These are phyloP conservation scores for Phytopythium kandeliae DNA, from an alignment of 352 stramenopile genomes.

Conservation along the genomic window DNA sequence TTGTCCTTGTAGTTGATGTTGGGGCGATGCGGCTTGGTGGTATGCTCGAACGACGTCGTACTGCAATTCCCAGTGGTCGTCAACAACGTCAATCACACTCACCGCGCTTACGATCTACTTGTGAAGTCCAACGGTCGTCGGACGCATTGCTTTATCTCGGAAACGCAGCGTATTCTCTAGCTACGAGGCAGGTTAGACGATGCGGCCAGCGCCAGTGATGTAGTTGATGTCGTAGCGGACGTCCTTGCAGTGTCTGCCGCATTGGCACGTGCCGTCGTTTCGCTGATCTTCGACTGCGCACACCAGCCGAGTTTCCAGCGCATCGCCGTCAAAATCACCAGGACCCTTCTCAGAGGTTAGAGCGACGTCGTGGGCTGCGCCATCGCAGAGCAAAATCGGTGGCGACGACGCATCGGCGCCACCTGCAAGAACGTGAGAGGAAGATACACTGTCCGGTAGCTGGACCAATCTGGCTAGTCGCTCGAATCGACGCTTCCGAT, in stretches of 20 bases:
- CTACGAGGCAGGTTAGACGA: background rate
- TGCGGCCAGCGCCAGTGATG: background rate
- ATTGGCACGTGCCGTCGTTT: background rate
- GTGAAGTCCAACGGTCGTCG: too few species aligned
- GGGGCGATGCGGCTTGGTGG: too few species aligned
- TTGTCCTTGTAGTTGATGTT: background rate
- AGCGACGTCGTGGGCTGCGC: background rate
- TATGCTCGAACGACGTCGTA: too few species aligned
- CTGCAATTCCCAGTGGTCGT: too few species aligned
- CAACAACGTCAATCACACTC: too few species aligned
- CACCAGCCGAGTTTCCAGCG: too few species aligned
- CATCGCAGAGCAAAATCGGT: background rate
- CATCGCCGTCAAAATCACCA: too few species aligned
- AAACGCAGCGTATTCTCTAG: too few species aligned
- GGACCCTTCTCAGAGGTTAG: background rate
- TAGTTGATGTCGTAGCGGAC: slow-evolving; percentile 4
- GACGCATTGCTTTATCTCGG: too few species aligned
- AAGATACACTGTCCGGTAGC: background rate
- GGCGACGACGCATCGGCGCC: background rate
- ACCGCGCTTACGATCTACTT: too few species aligned
- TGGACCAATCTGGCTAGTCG: background rate
- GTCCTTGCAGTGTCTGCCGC: slow-evolving; percentile 3
- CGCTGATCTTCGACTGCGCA: background rate
- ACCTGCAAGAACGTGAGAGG: background rate
- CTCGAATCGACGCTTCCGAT: slow-evolving; percentile 27